These are phyloP conservation scores for Coprinopsis cinerea DNA, from an alignment of 768 basidiomycete species.

Conservation along the genomic window DNA sequence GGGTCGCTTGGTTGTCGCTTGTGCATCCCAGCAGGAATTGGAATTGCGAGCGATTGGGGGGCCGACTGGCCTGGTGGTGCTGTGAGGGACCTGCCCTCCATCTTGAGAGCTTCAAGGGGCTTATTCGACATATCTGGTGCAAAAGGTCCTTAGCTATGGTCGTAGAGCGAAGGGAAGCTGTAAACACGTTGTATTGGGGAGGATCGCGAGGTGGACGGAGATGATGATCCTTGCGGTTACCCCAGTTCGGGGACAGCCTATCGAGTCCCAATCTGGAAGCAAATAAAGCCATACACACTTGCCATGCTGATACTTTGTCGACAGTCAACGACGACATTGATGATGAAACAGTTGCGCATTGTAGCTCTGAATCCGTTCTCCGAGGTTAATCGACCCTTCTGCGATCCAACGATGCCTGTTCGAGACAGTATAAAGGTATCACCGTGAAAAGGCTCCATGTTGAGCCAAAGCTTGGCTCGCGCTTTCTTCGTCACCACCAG, in stretches of 20 bases:
- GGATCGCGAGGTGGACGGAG: constrained; percentile 7
- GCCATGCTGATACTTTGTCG: no score
- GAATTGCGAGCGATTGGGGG: constrained; percentile 11
- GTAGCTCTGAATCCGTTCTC: no score
- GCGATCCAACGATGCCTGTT: no score
- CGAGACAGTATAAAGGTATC: no score
- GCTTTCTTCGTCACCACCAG: no score
- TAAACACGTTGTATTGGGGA: constrained; percentile 13
- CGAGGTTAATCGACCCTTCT: no score
- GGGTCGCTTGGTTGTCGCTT: constrained; percentile 6
- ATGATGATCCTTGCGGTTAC: background rate
- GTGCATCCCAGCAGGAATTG: constrained; percentile 15
- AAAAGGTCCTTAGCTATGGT: background rate
- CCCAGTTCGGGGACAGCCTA: constrained; percentile 16
- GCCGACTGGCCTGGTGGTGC: constrained; percentile 2
- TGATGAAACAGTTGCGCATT: no score
- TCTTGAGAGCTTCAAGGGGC: constrained; percentile 1
- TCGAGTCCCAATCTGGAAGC: background rate
- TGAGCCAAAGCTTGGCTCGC: no score
- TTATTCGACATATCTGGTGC: constrained; percentile 1
- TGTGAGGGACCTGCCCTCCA: constrained; percentile 3
- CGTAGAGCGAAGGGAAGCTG: background rate
- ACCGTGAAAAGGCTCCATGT: no score
- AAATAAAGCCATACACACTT: no score
- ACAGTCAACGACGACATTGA: no score